These are phyloP conservation scores for Goffeauzyma gilvescens DNA, from an alignment of 768 basidiomycete species.

Conservation along the genomic window DNA sequence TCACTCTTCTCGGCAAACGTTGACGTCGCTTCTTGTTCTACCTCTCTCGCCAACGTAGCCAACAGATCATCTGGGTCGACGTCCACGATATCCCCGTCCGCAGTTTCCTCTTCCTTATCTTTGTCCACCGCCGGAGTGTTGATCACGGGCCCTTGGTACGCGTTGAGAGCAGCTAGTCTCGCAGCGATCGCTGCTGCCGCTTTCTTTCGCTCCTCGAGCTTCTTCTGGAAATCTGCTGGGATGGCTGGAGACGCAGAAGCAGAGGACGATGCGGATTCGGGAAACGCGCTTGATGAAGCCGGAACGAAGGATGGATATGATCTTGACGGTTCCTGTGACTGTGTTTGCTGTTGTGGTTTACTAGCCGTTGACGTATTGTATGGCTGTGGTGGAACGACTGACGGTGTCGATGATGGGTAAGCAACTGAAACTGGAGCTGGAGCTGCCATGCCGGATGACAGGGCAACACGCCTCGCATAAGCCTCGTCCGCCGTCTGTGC, in stretches of 20 bases:
- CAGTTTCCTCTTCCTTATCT: not conserved
- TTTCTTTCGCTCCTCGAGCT: conserved; percentile 19
- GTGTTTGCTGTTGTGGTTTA: too few species aligned
- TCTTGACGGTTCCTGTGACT: too few species aligned
- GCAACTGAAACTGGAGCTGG: not conserved
- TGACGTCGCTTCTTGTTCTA: conserved; percentile 6
- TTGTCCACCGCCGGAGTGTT: not conserved
- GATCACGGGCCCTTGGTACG: too few species aligned
- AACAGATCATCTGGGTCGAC: conserved; percentile 8
- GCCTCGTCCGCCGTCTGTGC: conserved; percentile 25
- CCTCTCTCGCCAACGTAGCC: conserved; percentile 5
- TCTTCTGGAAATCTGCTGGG: conserved; percentile 11
- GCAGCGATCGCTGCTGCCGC: conserved; percentile 30
- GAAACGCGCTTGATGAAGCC: too few species aligned
- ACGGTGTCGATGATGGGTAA: conserved; percentile 2
- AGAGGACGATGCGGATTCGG: too few species aligned
- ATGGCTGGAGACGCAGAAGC: not conserved
- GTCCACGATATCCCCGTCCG: conserved; percentile 6
- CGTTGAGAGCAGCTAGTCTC: conserved; percentile 15
- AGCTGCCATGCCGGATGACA: conserved; percentile 12
- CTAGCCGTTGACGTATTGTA: too few species aligned
- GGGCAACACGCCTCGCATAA: conserved; percentile 17
- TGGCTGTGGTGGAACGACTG: not conserved
- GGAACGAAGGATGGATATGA: too few species aligned
- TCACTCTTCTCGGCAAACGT: conserved; percentile 28